A percentile compares a stretch with the other conserved stretches of the same genome.
phyloP scores from a whole-genome alignment of 805 yeast genomes.

The Ogataea allantospora region DNA sequence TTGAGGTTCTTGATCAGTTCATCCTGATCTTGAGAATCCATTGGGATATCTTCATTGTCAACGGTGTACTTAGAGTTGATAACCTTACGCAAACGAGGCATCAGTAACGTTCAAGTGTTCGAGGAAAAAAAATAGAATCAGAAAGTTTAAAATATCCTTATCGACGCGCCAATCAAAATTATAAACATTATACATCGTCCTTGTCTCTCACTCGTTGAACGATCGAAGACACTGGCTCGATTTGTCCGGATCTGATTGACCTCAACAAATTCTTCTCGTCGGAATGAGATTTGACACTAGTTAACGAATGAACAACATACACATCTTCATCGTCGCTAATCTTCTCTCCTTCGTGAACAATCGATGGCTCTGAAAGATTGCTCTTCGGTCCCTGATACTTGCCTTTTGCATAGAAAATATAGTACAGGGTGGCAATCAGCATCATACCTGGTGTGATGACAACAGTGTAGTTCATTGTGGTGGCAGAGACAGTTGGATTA shows the following conservation, averaged over 20 bases:
- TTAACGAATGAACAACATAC: conserved; percentile 20
- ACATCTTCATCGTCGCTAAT: conserved; percentile 21
- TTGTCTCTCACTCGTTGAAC: conserved; percentile 12
- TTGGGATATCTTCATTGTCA: conserved; percentile 17
- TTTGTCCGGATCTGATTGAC: conserved; percentile 20
- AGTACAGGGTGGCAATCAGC: conserved; percentile 52
- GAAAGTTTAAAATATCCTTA: too few species aligned
- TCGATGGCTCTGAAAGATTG: conserved; percentile 28
- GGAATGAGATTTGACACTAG: conserved; percentile 13
- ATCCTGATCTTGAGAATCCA: conserved; percentile 28
- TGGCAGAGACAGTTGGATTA: conserved; percentile 17
- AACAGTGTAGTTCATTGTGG: conserved; percentile 37
- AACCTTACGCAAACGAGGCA: conserved; percentile 33
- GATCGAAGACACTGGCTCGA: conserved; percentile 22
- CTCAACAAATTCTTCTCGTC: conserved; percentile 20
- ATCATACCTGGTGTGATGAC: conserved; percentile 43
- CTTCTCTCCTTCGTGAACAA: conserved; percentile 24
- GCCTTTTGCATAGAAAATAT: conserved; percentile 50
- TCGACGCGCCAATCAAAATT: conserved; percentile 4
- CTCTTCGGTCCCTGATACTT: conserved; percentile 55
- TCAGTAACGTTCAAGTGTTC: conserved; percentile 4
- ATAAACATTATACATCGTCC: conserved; percentile 9
- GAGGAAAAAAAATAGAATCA: too few species aligned
- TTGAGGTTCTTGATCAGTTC: conserved; percentile 18
- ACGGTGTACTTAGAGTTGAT: conserved; percentile 25